Base-by-base conservation (phyloP, 2,329 filamentous ascomycete species). In the Apiospora hydei region DNA sequence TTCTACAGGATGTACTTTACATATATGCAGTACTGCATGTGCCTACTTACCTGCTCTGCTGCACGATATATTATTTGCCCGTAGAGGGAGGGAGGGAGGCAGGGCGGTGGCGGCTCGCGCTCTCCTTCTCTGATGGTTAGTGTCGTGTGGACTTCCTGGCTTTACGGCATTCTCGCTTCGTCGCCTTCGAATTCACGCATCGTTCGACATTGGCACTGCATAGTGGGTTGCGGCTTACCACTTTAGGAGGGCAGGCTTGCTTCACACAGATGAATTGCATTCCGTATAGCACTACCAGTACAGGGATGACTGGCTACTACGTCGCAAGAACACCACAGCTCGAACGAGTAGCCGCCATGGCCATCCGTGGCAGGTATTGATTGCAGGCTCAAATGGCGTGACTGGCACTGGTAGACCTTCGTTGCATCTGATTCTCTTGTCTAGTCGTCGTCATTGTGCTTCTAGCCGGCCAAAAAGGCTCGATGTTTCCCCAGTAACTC, bases 381-480 rank as follows among this genome's bases (percentile, higher is more conserved):
- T 64, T 41, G 57, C 57, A 64, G 57, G 57, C 41, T 6, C 34
- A 38, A 38, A 38, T 64, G 57, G 57, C 57, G 57, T 64, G 57
- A 64, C 57, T 41, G 57, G 57, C 57, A 34, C 57, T 41, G 57
- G 30, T 64, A 64, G 57, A 64, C 21, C 57, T 64, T 64, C 57
- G 57, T 69, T 69, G 46, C 68, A 69, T 69, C 68, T 69, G 47
- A 57, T 57, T 51, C 38, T 44, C 10, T 38, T 49, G 24, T 38
- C 66, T 34, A 8, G 61, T 34, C 67, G 67, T 67, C 67, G 71
- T 72, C 71, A 72, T 72, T 69, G 67, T 61, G 53, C 71, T 69
- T 69, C 67, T 69, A 18, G 41, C 64, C 34, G 34, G 57, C 57
- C 57, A 11, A 41, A 10, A 34, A 41, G 21, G 1, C 57, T 41